Base-by-base conservation (phyloP, 352 stramenopile genomes). In the Thraustotheca clavata region DNA sequence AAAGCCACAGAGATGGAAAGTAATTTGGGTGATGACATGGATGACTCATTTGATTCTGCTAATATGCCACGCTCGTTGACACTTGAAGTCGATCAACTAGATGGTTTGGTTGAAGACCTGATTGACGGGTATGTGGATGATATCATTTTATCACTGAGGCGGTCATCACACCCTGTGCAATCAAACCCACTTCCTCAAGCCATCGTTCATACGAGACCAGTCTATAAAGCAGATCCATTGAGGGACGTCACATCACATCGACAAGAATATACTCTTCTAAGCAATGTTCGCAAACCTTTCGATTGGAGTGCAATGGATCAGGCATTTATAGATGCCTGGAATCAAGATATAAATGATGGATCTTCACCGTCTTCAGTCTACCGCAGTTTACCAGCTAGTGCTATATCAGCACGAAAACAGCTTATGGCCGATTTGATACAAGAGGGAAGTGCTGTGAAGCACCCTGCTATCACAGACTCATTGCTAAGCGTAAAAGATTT, bases 401-500 rank as follows among this genome's bases (percentile, higher is more conserved):
- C 41, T 1, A 4, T 54, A 12, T 4, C 46, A 4, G 24, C 36
- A 5, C 20, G 57, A 18, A 29, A 33, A 33, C 57, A 33, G 6
- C 26, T 65, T 11, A 24, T 65, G 40, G 9, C 31, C 14, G 57
- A 65, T 9, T 54, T 40, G 38, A 14, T 16, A 33, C 34, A n/a
- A 41, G 24, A 4, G 34, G 12, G 34, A 14, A 12, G 5, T 24
- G 34, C 9, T 14, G 34, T 49, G 9, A 22, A 12, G 3, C 52
- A 14, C 5, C 20, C 52, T 34, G 20, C 7, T 8, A 9, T 46
- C 34, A 24, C 6, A 24, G 12, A 26, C 11, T 9, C 12, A 7
- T n/a, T 38, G 16, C 46, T 20, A 16, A 61, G 52, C 29, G 34
- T 61, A 12, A 61, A 61, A 26, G 52, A 61, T 11, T n/a, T 46